Conservation (phyloP, 2,329 filamentous ascomycete genomes). For the Myriangium duriaei region DNA sequence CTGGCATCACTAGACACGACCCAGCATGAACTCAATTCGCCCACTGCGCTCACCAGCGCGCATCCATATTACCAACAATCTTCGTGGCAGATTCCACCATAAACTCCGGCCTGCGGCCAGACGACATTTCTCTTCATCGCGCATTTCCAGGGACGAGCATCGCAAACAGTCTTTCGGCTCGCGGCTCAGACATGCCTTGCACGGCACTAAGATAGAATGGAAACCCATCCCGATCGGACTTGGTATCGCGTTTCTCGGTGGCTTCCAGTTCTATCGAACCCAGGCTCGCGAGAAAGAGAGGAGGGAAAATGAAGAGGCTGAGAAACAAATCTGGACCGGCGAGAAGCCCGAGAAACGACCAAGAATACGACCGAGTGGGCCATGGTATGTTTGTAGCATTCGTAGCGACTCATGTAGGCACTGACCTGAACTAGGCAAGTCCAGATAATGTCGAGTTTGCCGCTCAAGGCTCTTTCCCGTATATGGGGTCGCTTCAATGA, state of each 20-base stretch:
- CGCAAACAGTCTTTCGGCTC: constrained; percentile 43
- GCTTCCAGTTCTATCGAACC: constrained; percentile 73
- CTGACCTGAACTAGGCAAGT: constrained; percentile 41
- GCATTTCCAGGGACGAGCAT: constrained; percentile 15
- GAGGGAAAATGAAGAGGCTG: constrained; percentile 33
- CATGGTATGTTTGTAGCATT: constrained; percentile 62
- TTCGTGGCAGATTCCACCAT: neutral
- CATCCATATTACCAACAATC: neutral
- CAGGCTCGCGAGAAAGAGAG: constrained; percentile 38
- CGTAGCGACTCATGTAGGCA: no score
- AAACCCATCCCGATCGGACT: constrained; percentile 80
- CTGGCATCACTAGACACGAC: no score
- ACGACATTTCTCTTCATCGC: constrained; percentile 10
- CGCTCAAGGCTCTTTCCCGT: constrained; percentile 78
- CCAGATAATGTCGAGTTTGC: constrained; percentile 84
- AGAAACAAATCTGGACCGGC: constrained; percentile 37
- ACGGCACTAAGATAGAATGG: constrained; percentile 64
- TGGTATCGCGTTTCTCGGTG: constrained; percentile 71
- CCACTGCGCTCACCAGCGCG: no score
- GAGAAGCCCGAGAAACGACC: constrained; percentile 40
- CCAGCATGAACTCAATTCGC: no score
- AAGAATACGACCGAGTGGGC: constrained; percentile 66
- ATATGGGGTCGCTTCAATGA: constrained; percentile 90
- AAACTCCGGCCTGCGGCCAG: neutral
- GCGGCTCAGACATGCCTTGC: constrained; percentile 45